Percentiles rank a stretch among this genome's conserved stretches.
Conservation (phyloP, 225 moss, liverwort and hornwort species). For the Pleurozium schreberi region DNA sequence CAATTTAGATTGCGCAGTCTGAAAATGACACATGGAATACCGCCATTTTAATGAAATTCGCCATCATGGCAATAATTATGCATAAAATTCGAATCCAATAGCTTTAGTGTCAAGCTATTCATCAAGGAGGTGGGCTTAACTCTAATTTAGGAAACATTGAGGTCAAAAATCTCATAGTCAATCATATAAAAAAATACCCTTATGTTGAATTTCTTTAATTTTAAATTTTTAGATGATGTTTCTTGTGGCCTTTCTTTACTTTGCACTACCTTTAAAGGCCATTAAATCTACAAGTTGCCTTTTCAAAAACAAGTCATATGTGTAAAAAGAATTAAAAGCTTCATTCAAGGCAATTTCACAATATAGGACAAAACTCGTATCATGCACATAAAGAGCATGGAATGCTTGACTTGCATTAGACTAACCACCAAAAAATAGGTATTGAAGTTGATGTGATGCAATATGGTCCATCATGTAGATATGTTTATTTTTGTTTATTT, state of each 20-base stretch:
- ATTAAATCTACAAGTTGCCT: neutral
- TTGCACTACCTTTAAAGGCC: neutral
- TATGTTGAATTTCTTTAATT: neutral
- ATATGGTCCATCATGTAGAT: neutral
- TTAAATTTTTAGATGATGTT: neutral
- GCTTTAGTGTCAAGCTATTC: neutral
- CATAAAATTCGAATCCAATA: neutral
- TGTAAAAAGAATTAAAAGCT: neutral
- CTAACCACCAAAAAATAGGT: neutral
- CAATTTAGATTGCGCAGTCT: no score
- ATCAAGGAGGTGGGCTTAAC: neutral
- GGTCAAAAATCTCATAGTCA: neutral
- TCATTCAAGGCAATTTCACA: neutral
- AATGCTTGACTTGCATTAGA: neutral
- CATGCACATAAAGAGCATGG: neutral
- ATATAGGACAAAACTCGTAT: neutral
- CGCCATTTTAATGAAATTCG: no score
- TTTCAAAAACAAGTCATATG: neutral
- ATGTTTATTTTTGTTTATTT: no score
- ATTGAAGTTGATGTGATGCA: rapidly evolving
- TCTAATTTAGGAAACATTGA: neutral
- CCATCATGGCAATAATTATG: neutral
- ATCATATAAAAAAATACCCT: neutral
- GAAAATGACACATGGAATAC: no score
- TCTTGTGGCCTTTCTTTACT: neutral